Conservation (phyloP, 2,329 filamentous ascomycete species). For the Fusarium floridanum region DNA sequence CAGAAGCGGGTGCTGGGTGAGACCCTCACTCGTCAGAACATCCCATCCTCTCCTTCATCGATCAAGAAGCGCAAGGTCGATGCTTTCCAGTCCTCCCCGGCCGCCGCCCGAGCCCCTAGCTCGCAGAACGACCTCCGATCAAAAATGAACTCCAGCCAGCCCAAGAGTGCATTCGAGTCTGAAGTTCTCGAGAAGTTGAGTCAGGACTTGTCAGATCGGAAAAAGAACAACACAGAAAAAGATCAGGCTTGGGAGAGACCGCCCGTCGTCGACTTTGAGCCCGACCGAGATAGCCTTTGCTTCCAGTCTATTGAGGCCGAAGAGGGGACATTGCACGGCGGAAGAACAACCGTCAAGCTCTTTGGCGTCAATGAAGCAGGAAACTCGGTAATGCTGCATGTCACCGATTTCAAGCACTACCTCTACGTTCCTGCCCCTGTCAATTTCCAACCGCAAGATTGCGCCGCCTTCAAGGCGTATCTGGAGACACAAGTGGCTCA, state of each 20-base stretch:
- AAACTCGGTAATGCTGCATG: constrained; percentile 93
- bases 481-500: constrained; percentile 84
- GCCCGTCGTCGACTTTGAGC: constrained; percentile 64
- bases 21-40: constrained; percentile 73
- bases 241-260: constrained; percentile 90
- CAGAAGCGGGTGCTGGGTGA: constrained; percentile 82
- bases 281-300: constrained; percentile 76
- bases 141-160: constrained; percentile 77
- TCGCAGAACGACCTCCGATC: constrained; percentile 73
- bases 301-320: constrained; percentile 98
- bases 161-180: constrained; percentile 92
- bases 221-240: constrained; percentile 88
- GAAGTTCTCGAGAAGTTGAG: constrained; percentile 96
- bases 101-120: constrained; percentile 69
- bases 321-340: constrained; percentile 85
- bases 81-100: constrained; percentile 65
- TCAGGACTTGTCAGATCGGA: constrained; percentile 89
- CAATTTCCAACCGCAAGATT: constrained; percentile 83
- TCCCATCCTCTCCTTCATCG: constrained; percentile 66
- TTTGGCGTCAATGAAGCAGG: constrained; percentile 90
- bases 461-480: constrained; percentile 81
- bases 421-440: constrained; percentile 92
- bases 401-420: constrained; percentile 96
- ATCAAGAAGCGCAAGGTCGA: constrained; percentile 90
- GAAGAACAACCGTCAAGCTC: constrained; percentile 83